phyloP scores from a whole-genome alignment of 169 alveolate genomes.

The Plasmodium coatneyi region DNA sequence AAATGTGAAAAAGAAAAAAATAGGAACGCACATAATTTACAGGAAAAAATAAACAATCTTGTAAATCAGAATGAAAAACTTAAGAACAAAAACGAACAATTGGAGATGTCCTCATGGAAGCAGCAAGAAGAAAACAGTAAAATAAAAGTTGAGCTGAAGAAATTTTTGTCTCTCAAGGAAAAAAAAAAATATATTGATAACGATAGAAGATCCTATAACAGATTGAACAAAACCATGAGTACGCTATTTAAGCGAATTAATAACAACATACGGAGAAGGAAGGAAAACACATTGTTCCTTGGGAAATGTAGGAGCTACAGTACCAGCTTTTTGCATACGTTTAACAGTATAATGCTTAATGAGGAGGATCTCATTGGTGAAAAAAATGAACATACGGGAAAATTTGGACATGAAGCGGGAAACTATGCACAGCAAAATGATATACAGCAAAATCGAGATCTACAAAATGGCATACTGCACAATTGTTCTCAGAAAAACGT shows the following conservation, averaged over 20 bases:
- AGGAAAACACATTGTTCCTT: background rate
- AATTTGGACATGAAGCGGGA: background rate
- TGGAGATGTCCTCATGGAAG: conserved; percentile 44
- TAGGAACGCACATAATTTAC: conserved; percentile 25
- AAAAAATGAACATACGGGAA: background rate
- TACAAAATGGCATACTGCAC: background rate
- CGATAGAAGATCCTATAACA: conserved; percentile 4
- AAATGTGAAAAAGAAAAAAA: conserved; percentile 68
- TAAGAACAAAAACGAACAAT: conserved; percentile 40
- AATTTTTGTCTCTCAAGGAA: conserved; percentile 35
- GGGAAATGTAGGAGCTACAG: conserved; percentile 35
- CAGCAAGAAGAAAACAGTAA: conserved; percentile 63
- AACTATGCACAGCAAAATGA: background rate
- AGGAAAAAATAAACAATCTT: conserved; percentile 50
- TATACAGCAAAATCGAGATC: background rate
- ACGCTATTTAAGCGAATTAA: conserved; percentile 42
- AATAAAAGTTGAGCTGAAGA: conserved; percentile 54
- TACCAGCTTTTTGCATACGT: conserved; percentile 20
- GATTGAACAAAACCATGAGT: conserved; percentile 45
- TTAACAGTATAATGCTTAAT: conserved; percentile 17
- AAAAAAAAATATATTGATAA: conserved; percentile 16
- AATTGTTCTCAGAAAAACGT: background rate
- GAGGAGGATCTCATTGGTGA: background rate
- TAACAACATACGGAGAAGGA: background rate
- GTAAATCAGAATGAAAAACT: conserved; percentile 54